phyloP scores from a whole-genome alignment of 345 rosid species.

The Euphorbia peplus region DNA sequence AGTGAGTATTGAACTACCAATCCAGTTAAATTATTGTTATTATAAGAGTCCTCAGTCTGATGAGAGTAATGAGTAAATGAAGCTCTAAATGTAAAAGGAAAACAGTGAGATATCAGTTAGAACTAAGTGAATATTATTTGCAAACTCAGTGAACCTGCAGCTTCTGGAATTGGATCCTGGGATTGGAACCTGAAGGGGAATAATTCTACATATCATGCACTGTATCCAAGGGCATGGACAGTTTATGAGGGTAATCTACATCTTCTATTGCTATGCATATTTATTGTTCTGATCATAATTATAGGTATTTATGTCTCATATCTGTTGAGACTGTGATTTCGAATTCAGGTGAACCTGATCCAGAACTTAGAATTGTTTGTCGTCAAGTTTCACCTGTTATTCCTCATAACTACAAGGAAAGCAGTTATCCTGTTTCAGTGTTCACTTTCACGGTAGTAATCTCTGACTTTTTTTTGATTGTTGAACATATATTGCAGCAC shows the following conservation, averaged over 20 bases:
- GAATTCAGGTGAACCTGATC: conserved; percentile 88
- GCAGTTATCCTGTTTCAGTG: conserved; percentile 83
- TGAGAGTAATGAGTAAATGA: not conserved
- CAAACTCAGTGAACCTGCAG: conserved; percentile 47
- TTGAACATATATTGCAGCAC: not conserved
- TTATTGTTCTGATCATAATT: not conserved
- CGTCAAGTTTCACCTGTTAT: conserved; percentile 90
- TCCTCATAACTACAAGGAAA: conserved; percentile 90
- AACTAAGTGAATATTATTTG: conserved; percentile 22
- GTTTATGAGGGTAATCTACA: conserved; percentile 71
- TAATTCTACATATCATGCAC: conserved; percentile 83
- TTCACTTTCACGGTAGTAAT: conserved; percentile 74
- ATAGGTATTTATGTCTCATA: not conserved
- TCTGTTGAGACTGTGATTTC: conserved; percentile 2
- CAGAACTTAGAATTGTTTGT: conserved; percentile 73
- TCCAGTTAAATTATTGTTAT: conserved; percentile 1
- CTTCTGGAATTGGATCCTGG: conserved; percentile 78
- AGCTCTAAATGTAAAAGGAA: not conserved
- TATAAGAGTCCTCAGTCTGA: not conserved
- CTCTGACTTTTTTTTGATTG: not conserved
- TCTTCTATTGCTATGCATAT: conserved; percentile 8
- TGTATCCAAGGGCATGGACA: conserved; percentile 97
- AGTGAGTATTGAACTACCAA: conserved; percentile 41
- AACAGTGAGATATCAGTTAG: not conserved
- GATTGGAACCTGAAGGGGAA: conserved; percentile 88